Evolutionary conservation across 23 red algal species (phyloP).

Genomic region (Gracilaria domingensis): DNA sequence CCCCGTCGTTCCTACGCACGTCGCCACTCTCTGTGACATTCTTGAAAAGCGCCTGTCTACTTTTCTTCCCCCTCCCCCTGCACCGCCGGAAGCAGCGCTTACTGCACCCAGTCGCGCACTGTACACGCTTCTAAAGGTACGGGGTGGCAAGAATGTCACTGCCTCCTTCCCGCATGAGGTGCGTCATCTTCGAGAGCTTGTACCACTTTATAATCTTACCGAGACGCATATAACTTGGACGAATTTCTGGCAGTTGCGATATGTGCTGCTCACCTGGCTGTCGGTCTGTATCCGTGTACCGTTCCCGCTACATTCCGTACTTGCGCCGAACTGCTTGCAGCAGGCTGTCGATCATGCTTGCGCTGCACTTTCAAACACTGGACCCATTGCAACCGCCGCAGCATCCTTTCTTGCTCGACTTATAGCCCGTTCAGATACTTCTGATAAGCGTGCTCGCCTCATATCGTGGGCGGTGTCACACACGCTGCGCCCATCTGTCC

Average conservation of each 20-base stretch:
- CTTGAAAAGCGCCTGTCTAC: conserved; percentile 14
- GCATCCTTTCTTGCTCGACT: conserved; percentile 51
- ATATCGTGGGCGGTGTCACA: conserved; percentile 23
- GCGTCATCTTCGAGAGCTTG: conserved; percentile 44
- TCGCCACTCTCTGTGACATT: conserved; percentile 31
- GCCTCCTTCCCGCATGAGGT: conserved; percentile 63
- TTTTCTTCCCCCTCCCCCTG: conserved; percentile 1
- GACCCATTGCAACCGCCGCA: conserved; percentile 34
- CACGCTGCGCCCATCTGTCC: background rate
- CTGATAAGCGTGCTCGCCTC: conserved; percentile 17
- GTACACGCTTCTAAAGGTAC: conserved; percentile 77
- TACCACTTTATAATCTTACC: conserved; percentile 13
- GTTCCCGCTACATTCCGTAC: conserved; percentile 66
- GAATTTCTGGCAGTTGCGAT: conserved; percentile 57
- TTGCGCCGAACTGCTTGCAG: conserved; percentile 8
- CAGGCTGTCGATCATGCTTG: conserved; percentile 27
- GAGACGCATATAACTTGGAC: background rate
- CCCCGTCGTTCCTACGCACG: conserved; percentile 48
- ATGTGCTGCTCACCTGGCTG: conserved; percentile 63
- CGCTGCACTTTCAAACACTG: conserved; percentile 8
- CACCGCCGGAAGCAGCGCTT: background rate
- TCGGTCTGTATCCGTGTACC: conserved; percentile 58
- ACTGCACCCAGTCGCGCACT: conserved; percentile 52
- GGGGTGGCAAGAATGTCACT: conserved; percentile 67
- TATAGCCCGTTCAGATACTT: conserved; percentile 44